A percentile compares a stretch with the other conserved stretches of the same genome.
phyloP scores from a whole-genome alignment of 2,329 filamentous ascomycete species.

The Samsoniella hepiali region DNA sequence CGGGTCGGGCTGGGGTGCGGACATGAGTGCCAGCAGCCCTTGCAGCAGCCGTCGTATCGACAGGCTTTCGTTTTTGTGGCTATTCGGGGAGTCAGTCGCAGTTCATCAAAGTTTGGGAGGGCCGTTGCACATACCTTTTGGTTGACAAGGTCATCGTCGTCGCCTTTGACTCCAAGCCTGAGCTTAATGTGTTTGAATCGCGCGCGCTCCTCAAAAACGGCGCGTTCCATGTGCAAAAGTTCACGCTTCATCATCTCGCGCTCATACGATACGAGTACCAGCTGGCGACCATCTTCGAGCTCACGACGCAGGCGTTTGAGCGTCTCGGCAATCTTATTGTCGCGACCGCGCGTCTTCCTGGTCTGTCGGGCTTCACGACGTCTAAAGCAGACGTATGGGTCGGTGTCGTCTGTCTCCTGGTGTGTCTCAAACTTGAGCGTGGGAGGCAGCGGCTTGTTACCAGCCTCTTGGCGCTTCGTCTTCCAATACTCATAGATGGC shows the following conservation, averaged over 20 bases:
- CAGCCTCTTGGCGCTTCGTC: constrained; percentile 59
- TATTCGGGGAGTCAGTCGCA: constrained; percentile 38
- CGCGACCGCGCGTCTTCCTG: constrained; percentile 88
- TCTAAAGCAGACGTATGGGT: constrained; percentile 97
- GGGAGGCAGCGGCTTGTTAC: constrained; percentile 72
- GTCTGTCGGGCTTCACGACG: constrained; percentile 91
- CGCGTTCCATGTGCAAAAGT: constrained; percentile 68
- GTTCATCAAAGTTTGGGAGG: background rate
- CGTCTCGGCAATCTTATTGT: constrained; percentile 92
- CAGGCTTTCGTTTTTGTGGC: constrained; percentile 68
- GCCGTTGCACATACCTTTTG: constrained; percentile 66
- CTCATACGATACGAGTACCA: constrained; percentile 73
- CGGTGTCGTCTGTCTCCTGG: constrained; percentile 89
- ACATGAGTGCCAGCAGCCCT: constrained; percentile 61
- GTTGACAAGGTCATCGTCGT: constrained; percentile 93
- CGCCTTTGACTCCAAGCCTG: constrained; percentile 81
- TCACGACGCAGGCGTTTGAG: constrained; percentile 87
- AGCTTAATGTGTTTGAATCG: constrained; percentile 85
- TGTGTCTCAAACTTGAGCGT: constrained; percentile 90
- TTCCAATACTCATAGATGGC: constrained; percentile 91
- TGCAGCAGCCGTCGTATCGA: constrained; percentile 59
- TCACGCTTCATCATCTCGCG: constrained; percentile 79
- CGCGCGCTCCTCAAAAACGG: constrained; percentile 78
- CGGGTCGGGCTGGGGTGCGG: constrained; percentile 66
- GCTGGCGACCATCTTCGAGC: constrained; percentile 80